A percentile compares a stretch with the other conserved stretches of the same genome.
Evolutionary conservation across 257 asterid genomes (phyloP).

Genomic region (Salvia hispanica): DNA sequence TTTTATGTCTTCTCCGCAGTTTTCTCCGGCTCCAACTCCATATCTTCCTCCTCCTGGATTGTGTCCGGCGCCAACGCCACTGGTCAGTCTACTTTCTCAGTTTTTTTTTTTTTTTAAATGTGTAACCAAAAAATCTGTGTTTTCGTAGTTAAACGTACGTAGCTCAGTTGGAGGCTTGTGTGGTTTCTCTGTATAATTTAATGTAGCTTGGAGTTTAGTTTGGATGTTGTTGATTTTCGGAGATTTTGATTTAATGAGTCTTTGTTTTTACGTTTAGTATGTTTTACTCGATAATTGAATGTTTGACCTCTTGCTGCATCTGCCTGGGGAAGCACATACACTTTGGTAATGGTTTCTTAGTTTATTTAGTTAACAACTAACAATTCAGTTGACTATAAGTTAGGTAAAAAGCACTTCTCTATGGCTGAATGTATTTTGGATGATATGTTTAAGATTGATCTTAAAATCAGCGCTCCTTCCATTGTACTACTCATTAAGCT

Average conservation of each 20-base stretch:
- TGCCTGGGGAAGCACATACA: constrained; percentile 24
- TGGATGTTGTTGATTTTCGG: background rate
- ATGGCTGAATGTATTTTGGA: constrained; percentile 18
- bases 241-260: constrained; percentile 15
- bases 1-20: constrained; percentile 85
- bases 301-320: constrained; percentile 16
- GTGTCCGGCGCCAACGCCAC: constrained; percentile 25
- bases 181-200: background rate
- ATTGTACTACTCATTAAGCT: constrained; percentile 1
- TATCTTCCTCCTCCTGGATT: constrained; percentile 48
- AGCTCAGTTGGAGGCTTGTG: constrained; percentile 5
- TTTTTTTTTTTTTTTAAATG: constrained; percentile 5
- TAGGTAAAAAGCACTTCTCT: constrained; percentile 14
- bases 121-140: background rate
- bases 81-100: constrained; percentile 26
- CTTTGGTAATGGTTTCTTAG: background rate
- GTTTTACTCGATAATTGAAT: constrained; percentile 1
- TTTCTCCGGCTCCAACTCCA: constrained; percentile 55
- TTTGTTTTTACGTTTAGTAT: constrained; percentile 23
- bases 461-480: background rate
- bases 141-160: background rate
- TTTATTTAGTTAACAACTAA: background rate
- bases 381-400: constrained; percentile 9
- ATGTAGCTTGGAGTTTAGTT: constrained; percentile 25
- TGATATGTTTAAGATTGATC: constrained; percentile 20